Evolutionary conservation across 164 flowering plant genomes (phyloP), one percentile per base, ranked within the genome.

Genomic region (Annona squamosa): DNA sequence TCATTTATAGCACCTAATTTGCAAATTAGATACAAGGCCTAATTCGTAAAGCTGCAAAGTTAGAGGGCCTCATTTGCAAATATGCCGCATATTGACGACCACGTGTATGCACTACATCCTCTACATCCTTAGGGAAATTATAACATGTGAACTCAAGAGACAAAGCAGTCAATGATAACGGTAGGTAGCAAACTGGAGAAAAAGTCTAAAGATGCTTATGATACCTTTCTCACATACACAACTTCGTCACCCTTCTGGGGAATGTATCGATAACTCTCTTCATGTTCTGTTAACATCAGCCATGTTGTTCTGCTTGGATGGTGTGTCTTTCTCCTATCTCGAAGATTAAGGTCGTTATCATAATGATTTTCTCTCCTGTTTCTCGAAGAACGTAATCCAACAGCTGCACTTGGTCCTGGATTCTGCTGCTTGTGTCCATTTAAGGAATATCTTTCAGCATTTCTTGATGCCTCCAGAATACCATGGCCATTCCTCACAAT

Each of bases 231-330:
- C 75, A 96, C 74, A 77, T 93, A 96, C 12, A 78, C 95, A 74
- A 93, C 90, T 78, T 89, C 88, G 74, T 96, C 99, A 18, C 99
- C 97, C 46, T 66, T 76, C 82, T 96, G 99, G 26, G 99, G 99
- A 78, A 96, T 91, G 79, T 90, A 96, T 52, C 98, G 90, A 13
- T 84, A 88, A 68, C 91, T 86, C 73, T 87, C 91, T 71, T 87
- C 98, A 74, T 86, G 92, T 66, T 76, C 77, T 17, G 86, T 74
- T 80, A 92, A 71, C 91, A 89, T 81, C 83, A 96, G 85, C 99
- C 99, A 96, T 19, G 93, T 88, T 6, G 59, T 76, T 73, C 86
- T 90, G 71, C 78, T 89, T 26, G 77, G 69, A 13, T 89, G 87
- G 68, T 71, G 75, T 19, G 81, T 72, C 79, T 84, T 86, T 76